phyloP scores from a whole-genome alignment of 2,329 filamentous ascomycete genomes.

The Nemania sp. region DNA sequence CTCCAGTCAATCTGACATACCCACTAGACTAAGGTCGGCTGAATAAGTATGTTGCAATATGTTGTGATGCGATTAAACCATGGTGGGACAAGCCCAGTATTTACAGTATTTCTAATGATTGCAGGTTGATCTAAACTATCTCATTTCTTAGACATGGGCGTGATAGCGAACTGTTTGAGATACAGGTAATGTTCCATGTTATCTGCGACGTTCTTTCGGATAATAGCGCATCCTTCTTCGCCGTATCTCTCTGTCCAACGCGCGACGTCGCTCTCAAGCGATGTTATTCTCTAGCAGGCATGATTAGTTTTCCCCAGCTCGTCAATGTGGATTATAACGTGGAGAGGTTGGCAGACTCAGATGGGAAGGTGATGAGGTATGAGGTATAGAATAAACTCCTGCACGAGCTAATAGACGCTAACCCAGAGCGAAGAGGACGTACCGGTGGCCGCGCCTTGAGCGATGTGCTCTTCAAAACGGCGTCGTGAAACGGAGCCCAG shows the following conservation, averaged over 20 bases:
- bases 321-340: not conserved
- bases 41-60: not conserved
- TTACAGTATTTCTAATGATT: not conserved
- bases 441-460: constrained; percentile 3
- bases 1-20: constrained; percentile 1
- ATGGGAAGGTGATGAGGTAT: not conserved
- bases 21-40: not conserved
- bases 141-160: not conserved
- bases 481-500: constrained; percentile 2
- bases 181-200: constrained; percentile 2
- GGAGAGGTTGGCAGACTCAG: not conserved
- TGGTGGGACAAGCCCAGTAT: not conserved
- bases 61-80: not conserved
- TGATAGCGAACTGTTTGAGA: constrained; percentile 3
- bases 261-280: not conserved
- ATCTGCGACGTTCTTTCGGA: not conserved
- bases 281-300: not conserved
- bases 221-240: not conserved
- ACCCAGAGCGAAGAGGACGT: not conserved
- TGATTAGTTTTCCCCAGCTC: not conserved
- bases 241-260: constrained; percentile 2
- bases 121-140: not conserved
- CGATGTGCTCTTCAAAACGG: not conserved
- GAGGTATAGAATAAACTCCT: not conserved
- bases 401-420: not conserved